Base-by-base conservation (phyloP, 2,329 filamentous ascomycete genomes). In the Penicillium sp. region DNA sequence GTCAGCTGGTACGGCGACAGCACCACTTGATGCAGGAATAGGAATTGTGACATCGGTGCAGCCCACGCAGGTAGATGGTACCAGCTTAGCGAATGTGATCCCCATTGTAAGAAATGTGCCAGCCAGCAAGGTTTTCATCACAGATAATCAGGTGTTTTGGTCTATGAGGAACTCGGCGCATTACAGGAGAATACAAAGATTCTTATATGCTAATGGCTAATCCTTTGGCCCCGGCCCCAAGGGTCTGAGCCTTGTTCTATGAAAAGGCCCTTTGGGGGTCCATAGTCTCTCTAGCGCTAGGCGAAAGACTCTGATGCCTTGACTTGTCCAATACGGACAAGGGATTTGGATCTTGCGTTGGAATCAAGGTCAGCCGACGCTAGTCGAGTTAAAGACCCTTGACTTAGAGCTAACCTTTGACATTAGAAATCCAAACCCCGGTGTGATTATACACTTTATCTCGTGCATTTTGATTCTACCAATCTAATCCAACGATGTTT, bases 211-310 rank as follows among this genome's bases (percentile, higher is more conserved):
- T 6, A 19, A 24, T 35, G 24, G 17, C 4, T 9, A 12, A 17
- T 51, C 30, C 49, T 51, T 51, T 35, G 49, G 49, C 49, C 49
- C 49, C 49, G 19, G n/a, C 49, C 49, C 49, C 49, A 35, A 35
- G 49, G n/a, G 49, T 51, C 49, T 51, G 30, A 51, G 49, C 49
- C 49, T 22, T 56, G 37, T 44, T 56, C 28, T 56, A 47, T 56
- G 30, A 19, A 37, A 44, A 28, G 28, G 24, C 30, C 17, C 24
- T 56, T 22, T 24, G 26, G 26, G 45, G 45, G 26, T 50, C 45
- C 45, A 33, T 3, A 51, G n/a, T 35, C n/a, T 22, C 1, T 8
- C 19, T 22, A 35, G 17, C 28, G 30, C 30, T 51, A 13, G 35
- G 35, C 5, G n/a, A 24, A 22, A 51, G n/a, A 19, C 49, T 51